Percentiles rank a stretch among this genome's conserved stretches.
These are phyloP conservation scores for Ustilago nuda DNA, from an alignment of 1,284 basidiomycete species.

Conservation along the genomic window DNA sequence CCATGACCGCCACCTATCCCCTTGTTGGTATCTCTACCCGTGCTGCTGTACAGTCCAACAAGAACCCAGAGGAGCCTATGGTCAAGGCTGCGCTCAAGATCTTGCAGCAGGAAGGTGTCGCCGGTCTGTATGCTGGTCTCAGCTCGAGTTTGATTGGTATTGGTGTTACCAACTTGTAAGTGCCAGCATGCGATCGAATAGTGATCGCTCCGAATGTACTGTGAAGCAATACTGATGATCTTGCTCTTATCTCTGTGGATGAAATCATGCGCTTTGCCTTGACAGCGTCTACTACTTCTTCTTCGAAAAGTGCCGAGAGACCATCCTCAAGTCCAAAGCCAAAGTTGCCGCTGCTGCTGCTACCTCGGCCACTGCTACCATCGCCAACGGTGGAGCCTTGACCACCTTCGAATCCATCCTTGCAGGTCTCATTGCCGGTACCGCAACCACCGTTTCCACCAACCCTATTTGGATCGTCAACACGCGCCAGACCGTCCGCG, in stretches of 20 bases:
- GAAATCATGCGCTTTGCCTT: not conserved
- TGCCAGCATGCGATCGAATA: slow-evolving; percentile 1
- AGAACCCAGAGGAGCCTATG: slow-evolving; percentile 75
- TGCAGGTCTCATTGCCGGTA: slow-evolving; percentile 88
- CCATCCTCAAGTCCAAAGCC: slow-evolving; percentile 65
- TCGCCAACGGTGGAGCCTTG: slow-evolving; percentile 72
- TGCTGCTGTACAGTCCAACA: slow-evolving; percentile 88
- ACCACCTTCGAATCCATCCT: slow-evolving; percentile 89
- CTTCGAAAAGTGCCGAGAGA: slow-evolving; percentile 68
- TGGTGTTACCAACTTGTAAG: slow-evolving; percentile 85
- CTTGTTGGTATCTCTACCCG: slow-evolving; percentile 91
- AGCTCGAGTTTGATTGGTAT: slow-evolving; percentile 89
- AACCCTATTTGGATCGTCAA: slow-evolving; percentile 81
- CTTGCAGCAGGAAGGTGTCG: slow-evolving; percentile 84
- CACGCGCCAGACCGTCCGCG: slow-evolving; percentile 78
- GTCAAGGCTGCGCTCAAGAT: slow-evolving; percentile 76
- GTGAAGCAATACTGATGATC: not conserved
- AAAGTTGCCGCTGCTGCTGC: slow-evolving; percentile 71
- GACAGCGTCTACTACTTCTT: slow-evolving; percentile 70
- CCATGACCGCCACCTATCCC: slow-evolving; percentile 72
- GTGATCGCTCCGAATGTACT: not conserved
- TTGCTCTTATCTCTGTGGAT: not conserved
- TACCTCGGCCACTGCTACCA: slow-evolving; percentile 55
- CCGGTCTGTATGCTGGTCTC: slow-evolving; percentile 88
- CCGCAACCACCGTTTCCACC: slow-evolving; percentile 87